Conservation (phyloP, 106 monocot genomes). For the Allium sativum region DNA sequence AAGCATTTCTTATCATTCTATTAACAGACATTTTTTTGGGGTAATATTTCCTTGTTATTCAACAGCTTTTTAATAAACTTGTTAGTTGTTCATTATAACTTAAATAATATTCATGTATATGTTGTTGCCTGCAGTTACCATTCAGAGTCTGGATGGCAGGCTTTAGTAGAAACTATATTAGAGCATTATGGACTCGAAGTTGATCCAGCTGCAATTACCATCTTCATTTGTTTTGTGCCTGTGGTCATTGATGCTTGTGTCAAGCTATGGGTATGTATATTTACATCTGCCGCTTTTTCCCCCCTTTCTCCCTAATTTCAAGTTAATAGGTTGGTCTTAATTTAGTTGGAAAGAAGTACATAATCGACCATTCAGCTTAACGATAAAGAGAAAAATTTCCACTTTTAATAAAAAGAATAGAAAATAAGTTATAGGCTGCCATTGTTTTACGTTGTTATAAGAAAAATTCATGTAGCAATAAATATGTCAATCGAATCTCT, state of each 20-base stretch:
- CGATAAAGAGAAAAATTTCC: too few species aligned
- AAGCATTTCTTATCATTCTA: constrained; percentile 86
- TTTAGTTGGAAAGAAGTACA: too few species aligned
- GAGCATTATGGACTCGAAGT: constrained; percentile 84
- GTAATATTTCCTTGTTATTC: constrained; percentile 25
- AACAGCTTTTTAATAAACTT: background rate
- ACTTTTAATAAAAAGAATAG: too few species aligned
- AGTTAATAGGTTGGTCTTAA: too few species aligned
- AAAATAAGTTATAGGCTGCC: too few species aligned
- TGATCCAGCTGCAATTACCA: constrained; percentile 72
- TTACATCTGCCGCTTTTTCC: background rate
- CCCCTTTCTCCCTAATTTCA: too few species aligned
- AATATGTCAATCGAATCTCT: too few species aligned
- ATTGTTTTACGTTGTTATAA: too few species aligned
- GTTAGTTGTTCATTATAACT: background rate
- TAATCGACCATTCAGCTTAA: too few species aligned
- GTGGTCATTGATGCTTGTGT: constrained; percentile 88
- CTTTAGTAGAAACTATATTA: constrained; percentile 59
- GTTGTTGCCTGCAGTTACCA: constrained; percentile 55
- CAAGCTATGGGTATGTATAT: constrained; percentile 73
- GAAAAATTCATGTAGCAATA: too few species aligned
- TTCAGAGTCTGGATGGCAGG: constrained; percentile 93
- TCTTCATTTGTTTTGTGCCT: constrained; percentile 75
- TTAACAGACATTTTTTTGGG: constrained; percentile 92
- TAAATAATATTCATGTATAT: background rate